Base-by-base conservation (phyloP, 225 moss, liverwort and hornwort species). In the Bryum argenteum region DNA sequence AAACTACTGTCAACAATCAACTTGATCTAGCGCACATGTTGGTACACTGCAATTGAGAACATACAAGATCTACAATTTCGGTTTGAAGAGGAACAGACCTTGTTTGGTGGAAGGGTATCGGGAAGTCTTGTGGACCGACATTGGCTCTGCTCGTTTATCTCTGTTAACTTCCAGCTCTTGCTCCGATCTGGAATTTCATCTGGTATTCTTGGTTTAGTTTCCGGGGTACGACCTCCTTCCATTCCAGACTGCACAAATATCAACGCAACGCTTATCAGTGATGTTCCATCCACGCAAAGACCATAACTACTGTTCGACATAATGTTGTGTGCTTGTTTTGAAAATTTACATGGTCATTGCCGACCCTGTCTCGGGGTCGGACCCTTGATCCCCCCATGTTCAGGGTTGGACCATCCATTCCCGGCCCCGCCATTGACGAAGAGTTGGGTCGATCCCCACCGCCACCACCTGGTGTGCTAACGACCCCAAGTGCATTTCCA, bases 151-250 rank as follows among this genome's bases (percentile, higher is more conserved):
- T 97, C 97, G 55, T 80, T 83, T 11, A 97, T 88, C 82, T 97
- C 97, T 61, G 94, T 89, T 58, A 97, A 55, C 73, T 97, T 94
- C 97, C 97, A 97, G 82, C 83, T 85, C 82, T 94, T 97, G 67
- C 83, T 83, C 75, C 97, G 84, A 59, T 97, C 97, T n/a, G 80
- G 64, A 20, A 90, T 72, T 39, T 97, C 96, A 64, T 97, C 97
- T 75, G 90, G 91, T 77, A 90, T 87, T 58, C 90, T 87, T 19
- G 90, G 91, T 65, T 93, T 93, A 15, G 93, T 89, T 56, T 97
- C 93, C 6, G 82, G 88, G 14, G 91, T 87, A 10, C 97, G 85
- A 18, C 81, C 91, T 70, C 90, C 87, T 17, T 97, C 97, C 73
- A 97, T 84, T 72, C 89, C 90, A 77, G 89, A 88, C 97, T 97